Conservation (phyloP, 345 rosid species). For the Aethionema arabicum region DNA sequence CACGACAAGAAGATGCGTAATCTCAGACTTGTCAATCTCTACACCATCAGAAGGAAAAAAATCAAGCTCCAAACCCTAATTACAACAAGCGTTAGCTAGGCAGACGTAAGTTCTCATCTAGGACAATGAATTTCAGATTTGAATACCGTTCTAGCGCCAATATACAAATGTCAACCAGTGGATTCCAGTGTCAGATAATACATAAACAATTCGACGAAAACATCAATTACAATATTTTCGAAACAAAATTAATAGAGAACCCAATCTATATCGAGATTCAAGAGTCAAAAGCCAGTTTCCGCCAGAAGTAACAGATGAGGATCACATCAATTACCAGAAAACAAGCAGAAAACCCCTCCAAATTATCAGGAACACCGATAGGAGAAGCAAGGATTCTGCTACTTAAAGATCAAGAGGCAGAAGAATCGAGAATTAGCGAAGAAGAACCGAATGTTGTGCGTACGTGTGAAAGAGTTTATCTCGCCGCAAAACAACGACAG, state of each 20-base stretch:
- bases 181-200: neutral
- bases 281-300: conserved; percentile 3
- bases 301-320: neutral
- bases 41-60: neutral
- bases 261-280: conserved; percentile 7
- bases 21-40: conserved; percentile 11
- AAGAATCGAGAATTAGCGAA: conserved; percentile 12
- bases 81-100: neutral
- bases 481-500: neutral
- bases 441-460: conserved; percentile 45
- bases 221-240: neutral
- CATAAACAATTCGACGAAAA: neutral
- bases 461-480: conserved; percentile 21
- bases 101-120: neutral
- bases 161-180: neutral
- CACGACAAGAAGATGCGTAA: conserved; percentile 36
- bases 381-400: neutral
- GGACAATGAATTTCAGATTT: conserved; percentile 4
- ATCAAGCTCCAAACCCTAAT: conserved; percentile 6
- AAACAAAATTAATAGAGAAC: neutral
- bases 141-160: conserved; percentile 1
- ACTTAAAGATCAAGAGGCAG: conserved; percentile 1
- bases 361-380: neutral
- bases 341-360: neutral
- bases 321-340: neutral